Evolutionary conservation across 2,329 filamentous ascomycete genomes (phyloP), one percentile per base, ranked within the genome.

Genomic region (Spiromastix sp.): DNA sequence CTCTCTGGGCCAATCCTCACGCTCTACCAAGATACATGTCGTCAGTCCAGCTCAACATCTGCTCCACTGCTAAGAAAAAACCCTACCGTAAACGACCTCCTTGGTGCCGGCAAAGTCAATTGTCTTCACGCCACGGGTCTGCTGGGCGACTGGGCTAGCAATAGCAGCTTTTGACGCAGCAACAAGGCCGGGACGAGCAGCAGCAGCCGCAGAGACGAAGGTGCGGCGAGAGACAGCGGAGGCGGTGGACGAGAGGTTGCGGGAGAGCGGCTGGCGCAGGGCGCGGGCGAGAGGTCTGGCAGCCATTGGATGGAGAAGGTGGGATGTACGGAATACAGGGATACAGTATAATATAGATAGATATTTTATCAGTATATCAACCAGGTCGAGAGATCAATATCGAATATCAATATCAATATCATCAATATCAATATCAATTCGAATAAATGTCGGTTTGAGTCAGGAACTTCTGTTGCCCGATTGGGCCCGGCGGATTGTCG

Each of bases 41-140:
- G n/a, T n/a, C n/a, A n/a, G n/a, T n/a, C n/a, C n/a, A n/a, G n/a
- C n/a, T n/a, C n/a, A n/a, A n/a, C n/a, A n/a, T n/a, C n/a, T n/a
- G n/a, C n/a, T n/a, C n/a, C n/a, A n/a, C n/a, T n/a, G n/a, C n/a
- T n/a, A n/a, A 12, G 26, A 17, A n/a, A 6, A 39, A 22, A 36
- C 57, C 74, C 54, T 67, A 93, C 85, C 85, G 63, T 84, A 95
- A 61, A 98, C 91, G 50, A 80, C 77, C 77, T 98, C 91, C 72
- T 93, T 89, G 61, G 75, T 74, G 57, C 86, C 91, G 50, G 91
- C 91, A 66, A 98, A 98, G 78, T 96, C 87, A 66, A 98, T 89
- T 53, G 89, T 95, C 85, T 98, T 96, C 59, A 94, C 69, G 64
- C 91, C 91, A 60, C 91, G 81, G 49, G 74, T 70, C 57, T 79